Conservation (phyloP, 805 yeast genomes). For the Wickerhamiella cacticola region DNA sequence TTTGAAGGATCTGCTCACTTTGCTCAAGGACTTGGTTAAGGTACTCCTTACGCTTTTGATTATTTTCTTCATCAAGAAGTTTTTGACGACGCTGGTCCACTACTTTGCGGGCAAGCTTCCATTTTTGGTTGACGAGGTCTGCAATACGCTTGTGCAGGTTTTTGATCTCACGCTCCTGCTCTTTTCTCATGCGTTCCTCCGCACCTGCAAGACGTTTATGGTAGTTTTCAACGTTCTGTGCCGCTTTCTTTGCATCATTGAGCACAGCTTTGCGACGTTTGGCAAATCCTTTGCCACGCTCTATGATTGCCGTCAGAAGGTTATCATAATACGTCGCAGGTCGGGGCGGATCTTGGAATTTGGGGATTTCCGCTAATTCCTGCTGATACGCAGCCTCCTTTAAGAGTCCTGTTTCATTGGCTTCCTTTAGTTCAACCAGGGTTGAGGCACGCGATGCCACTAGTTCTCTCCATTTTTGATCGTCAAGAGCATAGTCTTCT, state of each 20-base stretch:
- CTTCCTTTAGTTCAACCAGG: slow-evolving; percentile 36
- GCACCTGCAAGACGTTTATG: slow-evolving; percentile 81
- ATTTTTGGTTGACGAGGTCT: slow-evolving; percentile 74
- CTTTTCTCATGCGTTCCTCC: slow-evolving; percentile 66
- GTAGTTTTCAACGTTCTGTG: slow-evolving; percentile 74
- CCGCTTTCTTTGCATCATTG: slow-evolving; percentile 56
- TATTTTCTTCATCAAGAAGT: slow-evolving; percentile 52
- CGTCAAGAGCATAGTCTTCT: slow-evolving; percentile 40
- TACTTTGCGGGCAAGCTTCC: slow-evolving; percentile 75
- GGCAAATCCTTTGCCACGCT: slow-evolving; percentile 55
- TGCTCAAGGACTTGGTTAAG: slow-evolving; percentile 79
- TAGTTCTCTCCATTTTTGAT: slow-evolving; percentile 31
- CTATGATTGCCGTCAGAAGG: slow-evolving; percentile 60
- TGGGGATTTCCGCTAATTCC: slow-evolving; percentile 25
- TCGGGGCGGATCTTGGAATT: slow-evolving; percentile 39
- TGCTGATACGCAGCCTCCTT: slow-evolving; percentile 26
- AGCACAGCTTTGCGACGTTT: slow-evolving; percentile 53
- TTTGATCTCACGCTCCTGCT: slow-evolving; percentile 56
- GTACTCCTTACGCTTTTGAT: slow-evolving; percentile 74
- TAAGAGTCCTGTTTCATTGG: slow-evolving; percentile 31
- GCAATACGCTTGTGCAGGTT: slow-evolving; percentile 71
- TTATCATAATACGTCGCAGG: slow-evolving; percentile 56
- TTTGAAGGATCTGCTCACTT: slow-evolving; percentile 73
- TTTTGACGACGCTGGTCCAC: slow-evolving; percentile 64
- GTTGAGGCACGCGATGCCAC: slow-evolving; percentile 41